Percentiles rank a stretch among this genome's conserved stretches.
Conservation (phyloP, 2,329 filamentous ascomycete species). For the Rhynchosporium secalis region DNA sequence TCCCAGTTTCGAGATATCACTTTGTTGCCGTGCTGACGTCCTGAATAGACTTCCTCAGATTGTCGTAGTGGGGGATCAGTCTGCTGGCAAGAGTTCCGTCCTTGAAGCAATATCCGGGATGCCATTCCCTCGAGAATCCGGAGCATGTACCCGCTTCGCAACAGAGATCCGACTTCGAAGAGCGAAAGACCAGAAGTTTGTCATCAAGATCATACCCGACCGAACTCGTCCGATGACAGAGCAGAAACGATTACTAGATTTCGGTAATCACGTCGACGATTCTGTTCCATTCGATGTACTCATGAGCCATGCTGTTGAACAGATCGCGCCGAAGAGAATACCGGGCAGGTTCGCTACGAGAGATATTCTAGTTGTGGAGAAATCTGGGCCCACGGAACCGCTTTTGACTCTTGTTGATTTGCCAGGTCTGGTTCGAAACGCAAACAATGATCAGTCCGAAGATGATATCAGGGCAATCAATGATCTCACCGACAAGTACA, state of each 20-base stretch:
- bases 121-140: conserved; percentile 42
- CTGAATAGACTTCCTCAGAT: conserved; percentile 18
- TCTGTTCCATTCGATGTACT: conserved; percentile 23
- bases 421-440: conserved; percentile 55
- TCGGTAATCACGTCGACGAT: conserved; percentile 20
- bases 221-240: conserved; percentile 18
- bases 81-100: conserved; percentile 36
- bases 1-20: too few species aligned
- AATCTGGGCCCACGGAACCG: conserved; percentile 40
- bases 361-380: conserved; percentile 27
- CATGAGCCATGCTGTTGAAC: conserved; percentile 20
- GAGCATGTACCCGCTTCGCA: conserved; percentile 46
- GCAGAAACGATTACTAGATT: conserved; percentile 15
- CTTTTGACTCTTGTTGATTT: conserved; percentile 60
- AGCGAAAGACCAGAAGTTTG: conserved; percentile 17
- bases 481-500: conserved; percentile 51
- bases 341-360: conserved; percentile 21
- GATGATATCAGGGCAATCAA: conserved; percentile 48
- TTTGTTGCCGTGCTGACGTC: too few species aligned
- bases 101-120: conserved; percentile 41
- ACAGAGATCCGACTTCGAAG: conserved; percentile 45
- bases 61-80: conserved; percentile 44
- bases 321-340: conserved; percentile 20
- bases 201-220: conserved; percentile 21
- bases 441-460: conserved; percentile 27